These are phyloP conservation scores for Boletus vinaceobasis DNA, from an alignment of 768 basidiomycete species.

Conservation along the genomic window DNA sequence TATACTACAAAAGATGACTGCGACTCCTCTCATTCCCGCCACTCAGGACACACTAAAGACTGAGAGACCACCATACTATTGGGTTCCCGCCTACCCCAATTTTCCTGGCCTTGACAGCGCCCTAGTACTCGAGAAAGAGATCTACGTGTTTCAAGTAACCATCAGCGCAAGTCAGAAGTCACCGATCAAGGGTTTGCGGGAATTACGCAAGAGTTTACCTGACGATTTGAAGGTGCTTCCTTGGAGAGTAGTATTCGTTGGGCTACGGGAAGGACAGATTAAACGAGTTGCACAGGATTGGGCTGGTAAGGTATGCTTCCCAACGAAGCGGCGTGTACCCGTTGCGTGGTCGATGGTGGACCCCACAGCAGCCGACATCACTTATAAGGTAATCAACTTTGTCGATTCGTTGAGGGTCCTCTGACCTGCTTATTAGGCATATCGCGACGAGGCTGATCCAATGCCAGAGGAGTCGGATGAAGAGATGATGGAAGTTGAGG, in stretches of 20 bases:
- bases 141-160: background rate
- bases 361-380: background rate
- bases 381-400: background rate
- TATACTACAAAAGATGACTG: background rate
- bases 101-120: background rate
- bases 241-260: background rate
- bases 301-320: background rate
- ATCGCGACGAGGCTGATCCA: too few species aligned
- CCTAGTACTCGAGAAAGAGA: background rate
- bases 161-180: background rate
- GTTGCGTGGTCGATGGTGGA: background rate
- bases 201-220: background rate
- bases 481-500: too few species aligned
- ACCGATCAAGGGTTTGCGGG: background rate
- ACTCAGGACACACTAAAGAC: background rate
- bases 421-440: too few species aligned
- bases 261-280: too few species aligned
- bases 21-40: too few species aligned
- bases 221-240: background rate
- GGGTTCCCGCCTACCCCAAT: background rate
- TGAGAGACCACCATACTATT: background rate
- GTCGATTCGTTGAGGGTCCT: background rate
- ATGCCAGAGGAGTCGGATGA: too few species aligned
- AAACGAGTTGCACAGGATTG: fast-evolving
- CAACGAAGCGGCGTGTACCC: fast-evolving